Base-by-base conservation (phyloP, 2,329 filamentous ascomycete species). In the Sphaerulina populicola region DNA sequence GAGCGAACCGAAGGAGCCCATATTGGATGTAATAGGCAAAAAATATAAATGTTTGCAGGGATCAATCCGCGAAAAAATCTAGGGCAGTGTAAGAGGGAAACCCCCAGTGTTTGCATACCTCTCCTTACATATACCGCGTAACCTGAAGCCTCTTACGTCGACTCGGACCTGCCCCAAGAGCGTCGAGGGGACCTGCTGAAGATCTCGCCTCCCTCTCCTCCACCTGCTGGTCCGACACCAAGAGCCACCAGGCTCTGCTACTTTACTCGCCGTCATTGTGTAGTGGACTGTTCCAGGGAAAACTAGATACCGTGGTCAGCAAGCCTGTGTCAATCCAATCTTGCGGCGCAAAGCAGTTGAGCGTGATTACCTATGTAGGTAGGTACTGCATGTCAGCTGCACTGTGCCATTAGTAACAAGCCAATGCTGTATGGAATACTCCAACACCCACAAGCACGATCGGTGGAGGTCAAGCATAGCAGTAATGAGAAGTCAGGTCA, bases 1-100 rank as follows among this genome's bases (percentile, higher is more conserved):
- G 10, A 58, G 47, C 6, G 54, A 55, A 38, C 47, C 47, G 33
- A 50, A 39, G 36, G 21, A 14, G 36, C 47, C 41, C 47, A 50
- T 50, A 21, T 21, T 50, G 15, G 31, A 38, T 21, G 36, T 39
- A n/a, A 14, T 48, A 40, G 23, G 29, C 18, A 27, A 15, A 23
- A 29, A 23, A 4, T 4, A 36, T 15, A 2, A 39, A 21, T 39
- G 37, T 15, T 39, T 9, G 12, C 5, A 5, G 23, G 4, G 3
- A 27, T 27, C 5, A 6, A 27, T 6, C 23, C 23, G 23, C 23
- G 23, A 27, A 27, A 27, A 27, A 4, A 27, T 27, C 23, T 7
- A 27, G 23, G 23, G 23, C 23, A 27, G 23, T 35, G 31, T 35
- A 35, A 35, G 31, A 35, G 6, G 31, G 31, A n/a, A n/a, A 35